These are phyloP conservation scores for Aspergillus alliaceus DNA, from an alignment of 2,329 filamentous ascomycete species.

Conservation along the genomic window DNA sequence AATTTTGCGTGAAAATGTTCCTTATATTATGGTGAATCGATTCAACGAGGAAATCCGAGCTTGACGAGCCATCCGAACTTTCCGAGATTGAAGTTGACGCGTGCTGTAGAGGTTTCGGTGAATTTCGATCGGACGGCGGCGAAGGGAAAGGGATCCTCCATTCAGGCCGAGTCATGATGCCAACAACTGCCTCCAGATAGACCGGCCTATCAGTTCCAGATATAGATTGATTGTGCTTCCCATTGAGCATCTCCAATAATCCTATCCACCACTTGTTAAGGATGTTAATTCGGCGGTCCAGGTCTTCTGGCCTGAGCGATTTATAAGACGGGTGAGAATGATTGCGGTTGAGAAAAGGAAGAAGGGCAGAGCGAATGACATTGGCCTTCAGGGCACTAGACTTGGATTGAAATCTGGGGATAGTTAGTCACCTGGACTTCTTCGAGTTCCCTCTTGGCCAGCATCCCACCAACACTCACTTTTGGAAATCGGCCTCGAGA, in stretches of 20 bases:
- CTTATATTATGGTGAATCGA: constrained; percentile 86
- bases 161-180: constrained; percentile 85
- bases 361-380: constrained; percentile 67
- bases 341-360: constrained; percentile 76
- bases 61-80: constrained; percentile 55
- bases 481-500: constrained; percentile 68
- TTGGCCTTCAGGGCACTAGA: constrained; percentile 72
- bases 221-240: constrained; percentile 71
- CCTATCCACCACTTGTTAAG: constrained; percentile 90
- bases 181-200: constrained; percentile 74
- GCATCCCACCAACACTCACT: constrained; percentile 44
- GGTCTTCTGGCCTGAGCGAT: constrained; percentile 70
- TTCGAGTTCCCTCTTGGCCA: background rate
- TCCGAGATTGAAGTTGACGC: constrained; percentile 49
- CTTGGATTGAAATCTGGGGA: constrained; percentile 67
- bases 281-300: constrained; percentile 76
- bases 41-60: constrained; percentile 67
- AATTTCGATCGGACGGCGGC: constrained; percentile 47
- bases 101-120: constrained; percentile 34
- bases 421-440: constrained; percentile 8
- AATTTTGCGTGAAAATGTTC: constrained; percentile 80
- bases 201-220: constrained; percentile 80
- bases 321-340: constrained; percentile 66
- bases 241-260: constrained; percentile 78
- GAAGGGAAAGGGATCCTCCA: constrained; percentile 75